Evolutionary conservation across 2,329 filamentous ascomycete genomes (phyloP).

Genomic region (Penicillium sp.): DNA sequence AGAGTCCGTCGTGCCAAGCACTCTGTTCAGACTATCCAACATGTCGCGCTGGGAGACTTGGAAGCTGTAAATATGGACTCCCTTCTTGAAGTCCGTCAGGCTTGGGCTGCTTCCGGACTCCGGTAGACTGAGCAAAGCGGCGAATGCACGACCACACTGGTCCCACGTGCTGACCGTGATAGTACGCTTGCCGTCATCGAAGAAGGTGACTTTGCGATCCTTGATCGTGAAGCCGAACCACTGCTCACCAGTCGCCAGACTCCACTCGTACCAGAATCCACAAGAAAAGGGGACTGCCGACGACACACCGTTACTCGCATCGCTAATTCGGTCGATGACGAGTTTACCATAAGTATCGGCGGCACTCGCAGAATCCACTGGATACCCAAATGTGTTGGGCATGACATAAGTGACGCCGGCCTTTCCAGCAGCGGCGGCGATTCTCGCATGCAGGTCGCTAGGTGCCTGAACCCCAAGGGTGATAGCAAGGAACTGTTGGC

Average conservation of each 20-base stretch:
- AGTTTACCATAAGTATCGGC: constrained; percentile 28
- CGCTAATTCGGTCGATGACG: constrained; percentile 11
- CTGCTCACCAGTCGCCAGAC: constrained; percentile 35
- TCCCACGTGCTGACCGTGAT: constrained; percentile 62
- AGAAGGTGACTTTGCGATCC: constrained; percentile 45
- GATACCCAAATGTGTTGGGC: constrained; percentile 48
- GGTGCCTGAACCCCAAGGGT: constrained; percentile 48
- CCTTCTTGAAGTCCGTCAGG: constrained; percentile 38
- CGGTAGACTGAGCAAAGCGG: constrained; percentile 49
- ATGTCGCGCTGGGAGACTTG: constrained; percentile 62
- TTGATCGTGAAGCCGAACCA: constrained; percentile 52
- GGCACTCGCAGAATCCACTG: constrained; percentile 25
- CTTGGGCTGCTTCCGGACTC: constrained; percentile 40
- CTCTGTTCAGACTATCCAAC: constrained; percentile 58
- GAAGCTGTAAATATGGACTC: constrained; percentile 58
- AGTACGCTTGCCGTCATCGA: constrained; percentile 56
- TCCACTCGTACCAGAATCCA: constrained; percentile 57
- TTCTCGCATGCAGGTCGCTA: constrained; percentile 45
- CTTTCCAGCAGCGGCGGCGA: constrained; percentile 56
- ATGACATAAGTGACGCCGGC: constrained; percentile 57
- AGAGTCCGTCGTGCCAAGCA: constrained; percentile 54
- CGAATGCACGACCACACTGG: constrained; percentile 56
- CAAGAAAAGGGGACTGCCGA: constrained; percentile 45
- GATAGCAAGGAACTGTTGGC: constrained; percentile 58
- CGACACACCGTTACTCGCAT: constrained; percentile 38